These are phyloP conservation scores for Kwoniella heveanensis DNA, from an alignment of 768 basidiomycete species.

Conservation along the genomic window DNA sequence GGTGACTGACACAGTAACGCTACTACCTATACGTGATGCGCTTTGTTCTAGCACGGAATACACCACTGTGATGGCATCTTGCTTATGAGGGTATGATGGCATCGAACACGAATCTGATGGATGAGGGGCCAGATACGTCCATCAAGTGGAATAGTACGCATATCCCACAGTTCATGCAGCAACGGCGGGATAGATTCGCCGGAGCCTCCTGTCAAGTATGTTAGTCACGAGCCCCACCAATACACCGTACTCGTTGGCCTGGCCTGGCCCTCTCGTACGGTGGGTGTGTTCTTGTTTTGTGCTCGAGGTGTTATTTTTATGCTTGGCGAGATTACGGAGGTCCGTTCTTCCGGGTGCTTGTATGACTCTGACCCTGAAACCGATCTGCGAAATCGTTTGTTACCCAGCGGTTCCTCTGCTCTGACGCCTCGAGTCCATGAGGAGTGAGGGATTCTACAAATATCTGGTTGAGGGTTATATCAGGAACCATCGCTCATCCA, in stretches of 20 bases:
- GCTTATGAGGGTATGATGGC: too few relatives aligned
- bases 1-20: too few relatives aligned
- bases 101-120: too few relatives aligned
- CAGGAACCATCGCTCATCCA: not conserved
- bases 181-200: not conserved
- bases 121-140: too few relatives aligned
- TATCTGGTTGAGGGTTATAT: slow-evolving; percentile 3
- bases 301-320: slow-evolving; percentile 1
- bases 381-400: not conserved
- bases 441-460: not conserved
- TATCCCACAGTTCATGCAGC: too few relatives aligned
- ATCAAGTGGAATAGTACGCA: not conserved
- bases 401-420: not conserved
- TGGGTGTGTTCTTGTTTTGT: not conserved
- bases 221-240: too few relatives aligned
- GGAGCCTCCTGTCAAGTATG: not conserved
- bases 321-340: not conserved
- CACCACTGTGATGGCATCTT: too few relatives aligned
- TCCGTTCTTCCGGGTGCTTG: not conserved
- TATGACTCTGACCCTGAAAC: not conserved
- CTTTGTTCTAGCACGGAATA: not conserved
- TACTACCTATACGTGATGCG: too few relatives aligned
- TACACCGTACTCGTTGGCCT: too few relatives aligned
- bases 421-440: not conserved
- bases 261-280: not conserved